Evolutionary conservation across 176 grass and related monocot genomes (phyloP), one percentile per base, ranked within the genome.

Genomic region (Musa itinerans): DNA sequence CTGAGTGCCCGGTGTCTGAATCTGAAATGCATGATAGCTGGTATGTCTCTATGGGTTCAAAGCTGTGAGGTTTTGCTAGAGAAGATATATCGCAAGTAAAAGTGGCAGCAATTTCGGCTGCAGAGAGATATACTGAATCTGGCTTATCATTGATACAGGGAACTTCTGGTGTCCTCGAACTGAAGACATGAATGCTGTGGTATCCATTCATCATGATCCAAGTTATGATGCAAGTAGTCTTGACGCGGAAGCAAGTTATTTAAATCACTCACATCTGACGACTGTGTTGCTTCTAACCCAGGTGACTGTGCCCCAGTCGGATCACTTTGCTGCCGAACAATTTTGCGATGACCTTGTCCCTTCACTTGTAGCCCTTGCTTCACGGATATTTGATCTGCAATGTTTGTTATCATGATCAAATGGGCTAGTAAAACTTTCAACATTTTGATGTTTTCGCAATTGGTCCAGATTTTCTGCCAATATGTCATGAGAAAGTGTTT

Each of bases 151-250:
- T 74, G 11, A 74, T 58, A 73, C 21, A 63, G 16, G 50, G 56
- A 51, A 80, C 52, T 9, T 80, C 67, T 52, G 10, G 63, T 79
- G 43, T 81, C 48, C 65, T 87, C 85, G 11, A 81, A 78, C 29
- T 99, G 84, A 71, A 89, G 84, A 65, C 83, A 83, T 1, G 85
- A 81, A 78, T 86, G 81, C 65, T 89, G 95, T 55, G 87, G 82
- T 78, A 89, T 83, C 90, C 90, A 99, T 77, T 99, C 84, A 34
- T 81, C 78, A 72, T 85, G 80, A 72, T 93, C 84, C 20, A 93
- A 68, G 61, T 85, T 74, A 74, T 85, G 87, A 0, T 87, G 21
- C 53, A 74, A 78, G 66, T 74, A 81, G 16, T 80, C 82, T 77
- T 89, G 87, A 69, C 81, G 80, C 23, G 71, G 87, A 23, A 81